Evolutionary conservation across 2,329 filamentous ascomycete species (phyloP).

Genomic region (Neonectria punicea): DNA sequence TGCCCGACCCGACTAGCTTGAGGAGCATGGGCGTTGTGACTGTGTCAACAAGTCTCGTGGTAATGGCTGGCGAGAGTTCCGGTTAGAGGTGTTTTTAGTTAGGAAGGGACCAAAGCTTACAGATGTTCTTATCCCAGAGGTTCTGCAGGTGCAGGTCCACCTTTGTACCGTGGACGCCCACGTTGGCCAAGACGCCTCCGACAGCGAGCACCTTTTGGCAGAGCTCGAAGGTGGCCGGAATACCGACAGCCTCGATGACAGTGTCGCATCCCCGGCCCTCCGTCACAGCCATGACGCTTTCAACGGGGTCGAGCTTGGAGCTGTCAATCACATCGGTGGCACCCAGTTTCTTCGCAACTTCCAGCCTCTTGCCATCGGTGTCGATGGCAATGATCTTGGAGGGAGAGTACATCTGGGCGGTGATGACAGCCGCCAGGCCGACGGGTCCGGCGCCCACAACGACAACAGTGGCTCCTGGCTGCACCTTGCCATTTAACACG

Average conservation of each 20-base stretch:
- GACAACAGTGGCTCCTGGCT: conserved; percentile 62
- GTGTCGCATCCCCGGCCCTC: conserved; percentile 64
- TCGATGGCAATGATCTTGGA: conserved; percentile 63
- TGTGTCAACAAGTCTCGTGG: conserved; percentile 59
- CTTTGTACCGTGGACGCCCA: conserved; percentile 67
- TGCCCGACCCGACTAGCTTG: conserved; percentile 55
- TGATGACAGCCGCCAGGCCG: conserved; percentile 64
- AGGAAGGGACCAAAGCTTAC: conserved; percentile 45
- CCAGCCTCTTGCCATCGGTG: conserved; percentile 58
- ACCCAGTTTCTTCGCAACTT: conserved; percentile 59
- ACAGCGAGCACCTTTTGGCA: conserved; percentile 64
- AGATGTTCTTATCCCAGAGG: conserved; percentile 65
- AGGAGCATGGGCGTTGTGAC: conserved; percentile 60
- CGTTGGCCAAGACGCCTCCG: conserved; percentile 65
- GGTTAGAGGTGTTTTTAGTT: not conserved
- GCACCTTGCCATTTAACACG: conserved; percentile 61
- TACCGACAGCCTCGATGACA: conserved; percentile 68
- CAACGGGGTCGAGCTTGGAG: conserved; percentile 47
- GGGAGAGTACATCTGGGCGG: conserved; percentile 65
- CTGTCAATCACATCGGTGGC: conserved; percentile 58
- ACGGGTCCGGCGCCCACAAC: conserved; percentile 67
- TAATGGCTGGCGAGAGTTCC: conserved; percentile 49
- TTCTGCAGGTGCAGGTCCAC: conserved; percentile 63
- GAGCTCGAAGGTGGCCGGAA: conserved; percentile 62
- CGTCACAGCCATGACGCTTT: conserved; percentile 55